These are phyloP conservation scores for Aspergillus pseudoviridinutans DNA, from an alignment of 2,329 filamentous ascomycete genomes.

Conservation along the genomic window DNA sequence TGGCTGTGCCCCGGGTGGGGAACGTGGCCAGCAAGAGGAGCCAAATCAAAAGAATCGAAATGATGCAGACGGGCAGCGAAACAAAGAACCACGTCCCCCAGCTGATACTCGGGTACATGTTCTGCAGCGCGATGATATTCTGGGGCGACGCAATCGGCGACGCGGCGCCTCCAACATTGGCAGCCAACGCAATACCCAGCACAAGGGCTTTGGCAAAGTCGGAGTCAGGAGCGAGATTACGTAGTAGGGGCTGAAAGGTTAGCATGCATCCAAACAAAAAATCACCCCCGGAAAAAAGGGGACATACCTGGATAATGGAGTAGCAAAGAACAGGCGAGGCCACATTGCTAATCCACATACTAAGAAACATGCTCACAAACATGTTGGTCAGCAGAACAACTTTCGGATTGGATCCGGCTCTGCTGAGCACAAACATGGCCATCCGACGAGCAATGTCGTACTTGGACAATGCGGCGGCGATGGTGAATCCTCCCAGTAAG, in stretches of 20 bases:
- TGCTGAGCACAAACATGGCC: slow-evolving; percentile 92
- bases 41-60: slow-evolving; percentile 89
- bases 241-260: slow-evolving; percentile 70
- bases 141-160: slow-evolving; percentile 96
- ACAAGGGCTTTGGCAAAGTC: slow-evolving; percentile 94
- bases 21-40: slow-evolving; percentile 78
- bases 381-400: slow-evolving; percentile 95
- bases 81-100: slow-evolving; percentile 99
- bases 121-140: slow-evolving; percentile 92
- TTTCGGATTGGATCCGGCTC: slow-evolving; percentile 84
- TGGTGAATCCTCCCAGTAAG: slow-evolving; percentile 88
- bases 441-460: slow-evolving; percentile 98
- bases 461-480: slow-evolving; percentile 91
- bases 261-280: not conserved
- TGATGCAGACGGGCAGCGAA: slow-evolving; percentile 83
- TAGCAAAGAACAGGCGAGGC: slow-evolving; percentile 95
- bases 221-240: slow-evolving; percentile 84
- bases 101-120: slow-evolving; percentile 86
- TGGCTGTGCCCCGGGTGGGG: slow-evolving; percentile 79
- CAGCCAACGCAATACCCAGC: slow-evolving; percentile 88
- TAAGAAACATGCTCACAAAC: slow-evolving; percentile 96
- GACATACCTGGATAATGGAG: slow-evolving; percentile 83
- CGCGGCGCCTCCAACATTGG: slow-evolving; percentile 93
- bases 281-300: not conserved
- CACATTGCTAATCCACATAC: slow-evolving; percentile 99